Conservation (phyloP, 2,329 filamentous ascomycete species). For the Cryphonectria japonica region DNA sequence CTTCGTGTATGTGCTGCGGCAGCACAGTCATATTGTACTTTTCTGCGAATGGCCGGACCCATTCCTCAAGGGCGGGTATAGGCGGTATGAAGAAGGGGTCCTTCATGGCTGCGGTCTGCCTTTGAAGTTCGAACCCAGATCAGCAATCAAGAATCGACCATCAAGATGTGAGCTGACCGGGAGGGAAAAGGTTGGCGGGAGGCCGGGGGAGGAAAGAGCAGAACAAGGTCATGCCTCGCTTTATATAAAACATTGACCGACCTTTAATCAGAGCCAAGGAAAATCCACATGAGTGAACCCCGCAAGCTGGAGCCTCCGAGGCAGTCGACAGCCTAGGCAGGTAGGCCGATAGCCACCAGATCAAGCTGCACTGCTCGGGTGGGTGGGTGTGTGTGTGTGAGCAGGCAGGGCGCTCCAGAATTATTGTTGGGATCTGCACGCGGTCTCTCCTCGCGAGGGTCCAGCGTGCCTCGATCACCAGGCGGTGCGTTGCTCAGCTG, state of each 20-base stretch:
- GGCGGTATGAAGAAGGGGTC: slow-evolving; percentile 72
- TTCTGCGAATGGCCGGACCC: slow-evolving; percentile 67
- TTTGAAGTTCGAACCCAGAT: slow-evolving; percentile 11
- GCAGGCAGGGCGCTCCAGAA: slow-evolving; percentile 19
- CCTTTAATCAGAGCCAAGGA: slow-evolving; percentile 2
- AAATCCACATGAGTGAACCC: slow-evolving; percentile 12
- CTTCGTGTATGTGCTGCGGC: slow-evolving; percentile 77
- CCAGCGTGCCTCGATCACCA: slow-evolving; percentile 11
- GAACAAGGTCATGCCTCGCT: neutral
- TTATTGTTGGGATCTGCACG: slow-evolving; percentile 28
- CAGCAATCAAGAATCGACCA: slow-evolving; percentile 4
- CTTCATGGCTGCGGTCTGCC: slow-evolving; percentile 56
- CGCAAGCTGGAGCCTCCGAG: slow-evolving; percentile 21
- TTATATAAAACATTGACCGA: slow-evolving; percentile 11
- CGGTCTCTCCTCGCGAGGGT: slow-evolving; percentile 18
- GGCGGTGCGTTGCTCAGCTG: slow-evolving; percentile 2
- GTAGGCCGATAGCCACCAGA: slow-evolving; percentile 13
- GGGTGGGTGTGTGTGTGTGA: neutral
- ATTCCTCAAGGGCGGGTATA: slow-evolving; percentile 58
- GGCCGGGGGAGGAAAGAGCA: neutral
- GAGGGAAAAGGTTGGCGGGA: slow-evolving; percentile 5
- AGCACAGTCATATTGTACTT: slow-evolving; percentile 66
- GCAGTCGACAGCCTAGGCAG: slow-evolving; percentile 17
- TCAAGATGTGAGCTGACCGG: neutral
- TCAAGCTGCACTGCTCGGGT: slow-evolving; percentile 18